Base-by-base conservation (phyloP, 2,329 filamentous ascomycete species). In the Coniochaeta pulveracea region DNA sequence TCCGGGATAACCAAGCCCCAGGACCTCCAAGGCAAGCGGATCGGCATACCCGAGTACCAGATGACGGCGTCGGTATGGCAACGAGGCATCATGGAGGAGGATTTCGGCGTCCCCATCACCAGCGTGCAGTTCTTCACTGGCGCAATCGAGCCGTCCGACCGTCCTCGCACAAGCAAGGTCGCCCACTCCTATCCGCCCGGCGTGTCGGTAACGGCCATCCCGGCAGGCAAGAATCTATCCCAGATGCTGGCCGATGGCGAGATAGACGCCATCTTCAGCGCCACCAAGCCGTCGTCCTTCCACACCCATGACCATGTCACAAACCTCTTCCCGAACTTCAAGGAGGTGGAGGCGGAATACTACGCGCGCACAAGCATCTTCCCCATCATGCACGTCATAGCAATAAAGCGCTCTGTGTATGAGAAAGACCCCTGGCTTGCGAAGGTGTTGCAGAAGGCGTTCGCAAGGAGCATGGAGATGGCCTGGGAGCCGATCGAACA, bases 361-460 rank as follows among this genome's bases (percentile, higher is more conserved):
- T 25, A 16, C 30, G 30, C 30, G 6, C 30, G 30, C 30, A 33
- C 30, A 7, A 7, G 9, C 21, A 33, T 33, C 21, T n/a, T 33
- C 14, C 30, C 30, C 30, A 33, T 33, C 30, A 33, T 33, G 30
- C 30, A 33, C 30, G 30, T 33, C 12, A 22, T 33, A 7, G 30
- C 30, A 14, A 16, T 33, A 10, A 10, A 12, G 21, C 21, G 30
- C 3, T 3, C 14, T 10, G 30, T 33, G 12, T 33, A 33, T 22
- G 30, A 33, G 14, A 22, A 19, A 12, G 19, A 33, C 21, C 30
- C 30, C 3, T 33, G 30, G 30, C 23, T 33, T 22, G 30, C 30
- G 4, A 33, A 33, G 30, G 25, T 22, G 21, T 22, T 33, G 4
- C 23, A 19, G 14, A 33, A 33, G 21, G 30, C 30, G 5, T 33